Conservation (phyloP, 257 asterid genomes). For the Dorcoceras hygrometricum region DNA sequence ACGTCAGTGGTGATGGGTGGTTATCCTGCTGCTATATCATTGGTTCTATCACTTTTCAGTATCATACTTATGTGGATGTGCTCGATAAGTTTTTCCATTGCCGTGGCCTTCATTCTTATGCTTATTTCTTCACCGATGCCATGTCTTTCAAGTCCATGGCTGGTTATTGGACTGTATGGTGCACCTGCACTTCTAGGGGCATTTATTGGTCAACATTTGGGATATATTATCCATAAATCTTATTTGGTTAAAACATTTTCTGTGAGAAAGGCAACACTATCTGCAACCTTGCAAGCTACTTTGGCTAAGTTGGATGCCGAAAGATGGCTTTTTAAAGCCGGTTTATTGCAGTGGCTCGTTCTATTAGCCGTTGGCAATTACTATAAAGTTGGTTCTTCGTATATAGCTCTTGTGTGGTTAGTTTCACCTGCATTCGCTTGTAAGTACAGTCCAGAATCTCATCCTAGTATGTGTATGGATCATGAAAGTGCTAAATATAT, state of each 20-base stretch:
- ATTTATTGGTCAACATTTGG: conserved; percentile 76
- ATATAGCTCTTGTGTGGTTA: conserved; percentile 84
- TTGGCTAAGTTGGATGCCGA: conserved; percentile 89
- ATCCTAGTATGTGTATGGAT: conserved; percentile 9
- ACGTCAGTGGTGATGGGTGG: conserved; percentile 78
- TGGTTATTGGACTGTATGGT: conserved; percentile 71
- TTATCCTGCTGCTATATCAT: conserved; percentile 53
- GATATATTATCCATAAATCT: conserved; percentile 51
- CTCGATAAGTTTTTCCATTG: conserved; percentile 50
- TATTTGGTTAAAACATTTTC: conserved; percentile 43
- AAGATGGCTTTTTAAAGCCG: conserved; percentile 91
- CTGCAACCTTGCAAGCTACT: conserved; percentile 42
- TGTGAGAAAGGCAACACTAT: conserved; percentile 41
- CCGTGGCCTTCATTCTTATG: conserved; percentile 64
- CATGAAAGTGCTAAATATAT: not conserved
- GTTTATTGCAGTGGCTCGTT: conserved; percentile 78
- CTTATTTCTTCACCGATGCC: conserved; percentile 73
- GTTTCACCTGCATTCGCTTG: conserved; percentile 93
- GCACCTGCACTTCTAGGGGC: conserved; percentile 97
- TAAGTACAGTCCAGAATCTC: conserved; percentile 42
- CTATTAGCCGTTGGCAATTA: conserved; percentile 65
- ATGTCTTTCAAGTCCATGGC: conserved; percentile 74
- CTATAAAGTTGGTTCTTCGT: conserved; percentile 68
- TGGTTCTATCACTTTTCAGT: conserved; percentile 60
- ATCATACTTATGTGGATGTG: conserved; percentile 78